Evolutionary conservation across 306 rosid species (phyloP).

Genomic region (Rubus idaeus): DNA sequence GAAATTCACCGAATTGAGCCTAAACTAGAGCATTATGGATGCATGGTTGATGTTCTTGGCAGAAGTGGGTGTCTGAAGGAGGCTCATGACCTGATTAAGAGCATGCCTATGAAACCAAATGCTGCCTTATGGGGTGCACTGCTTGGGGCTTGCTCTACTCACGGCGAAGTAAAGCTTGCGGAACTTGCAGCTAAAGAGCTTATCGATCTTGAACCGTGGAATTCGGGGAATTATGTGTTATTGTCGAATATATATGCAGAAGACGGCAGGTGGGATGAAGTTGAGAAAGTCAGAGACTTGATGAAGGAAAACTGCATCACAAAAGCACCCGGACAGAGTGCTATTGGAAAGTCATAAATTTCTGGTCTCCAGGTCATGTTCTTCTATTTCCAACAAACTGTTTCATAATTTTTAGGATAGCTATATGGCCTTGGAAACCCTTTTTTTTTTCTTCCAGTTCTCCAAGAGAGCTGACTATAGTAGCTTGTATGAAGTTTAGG

Average conservation of each 20-base stretch:
- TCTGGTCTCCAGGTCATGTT: neutral
- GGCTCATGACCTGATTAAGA: constrained; percentile 62
- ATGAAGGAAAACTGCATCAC: constrained; percentile 53
- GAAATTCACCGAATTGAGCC: constrained; percentile 44
- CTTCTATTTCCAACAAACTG: neutral
- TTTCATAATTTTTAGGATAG: neutral
- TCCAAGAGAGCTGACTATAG: neutral
- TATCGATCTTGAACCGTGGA: constrained; percentile 66
- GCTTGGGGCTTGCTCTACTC: constrained; percentile 78
- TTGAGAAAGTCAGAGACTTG: constrained; percentile 60
- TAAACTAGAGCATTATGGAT: constrained; percentile 75
- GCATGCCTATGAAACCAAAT: constrained; percentile 68
- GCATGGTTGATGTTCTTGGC: constrained; percentile 81
- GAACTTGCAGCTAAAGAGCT: constrained; percentile 67
- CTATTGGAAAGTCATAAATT: constrained; percentile 36
- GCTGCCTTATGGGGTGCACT: constrained; percentile 83
- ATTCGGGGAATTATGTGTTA: constrained; percentile 78
- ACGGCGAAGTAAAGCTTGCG: constrained; percentile 56
- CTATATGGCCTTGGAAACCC: neutral
- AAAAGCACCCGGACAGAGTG: constrained; percentile 78
- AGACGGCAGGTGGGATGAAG: constrained; percentile 80
- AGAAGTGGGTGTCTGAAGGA: constrained; percentile 56
- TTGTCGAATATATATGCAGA: constrained; percentile 80
- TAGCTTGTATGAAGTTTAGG: neutral
- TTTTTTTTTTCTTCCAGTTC: neutral